Base-by-base conservation (phyloP, 2,329 filamentous ascomycete genomes). In the Dactylellina drechsleri region DNA sequence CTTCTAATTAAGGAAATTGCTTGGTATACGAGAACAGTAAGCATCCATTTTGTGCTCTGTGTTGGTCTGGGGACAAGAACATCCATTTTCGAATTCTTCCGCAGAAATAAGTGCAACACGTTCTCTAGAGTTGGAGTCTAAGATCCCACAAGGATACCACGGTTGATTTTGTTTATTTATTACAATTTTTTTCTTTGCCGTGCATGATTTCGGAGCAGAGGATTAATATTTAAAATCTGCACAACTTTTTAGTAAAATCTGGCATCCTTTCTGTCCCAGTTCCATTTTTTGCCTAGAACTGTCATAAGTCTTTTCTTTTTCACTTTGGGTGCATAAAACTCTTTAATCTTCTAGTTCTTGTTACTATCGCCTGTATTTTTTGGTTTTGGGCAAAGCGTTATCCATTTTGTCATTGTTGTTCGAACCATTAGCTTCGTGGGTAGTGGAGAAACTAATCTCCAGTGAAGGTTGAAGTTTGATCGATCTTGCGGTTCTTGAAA, bases 261-360 rank as follows among this genome's bases (percentile, higher is more conserved):
- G 12, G 31, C 26, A 47, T 68, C 71, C 54, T 75, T 58, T 75
- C 64, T 15, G 52, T 75, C 71, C 71, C 68, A 20, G 28, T 28
- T 36, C 58, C 58, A 18, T 47, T 45, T 45, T 18, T 61, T 61
- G 10, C 45, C 16, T 61, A 13, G 43, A 18, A 18, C n/a, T 20
- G 4, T 53, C 54, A n/a, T 52, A 7, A 2, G 20, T n/a, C 20
- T 4, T 26, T 62, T 18, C 13, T 18, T 41, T 56, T 75, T 50
- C n/a, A n/a, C 10, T 52, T 43, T 40, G 4, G 36, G 1, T 15
- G 65, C 56, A 4, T 40, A n/a, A 15, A n/a, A 6, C 4, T 31
- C 13, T 12, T 49, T 68, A 0, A 43, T 53, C n/a, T 75, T 75
- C 60, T 56, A 57, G 20, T 59, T 74, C 16, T 67, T 74, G 2